phyloP scores from a whole-genome alignment of 2,329 filamentous ascomycete species.

The Remersonia thermophila region DNA sequence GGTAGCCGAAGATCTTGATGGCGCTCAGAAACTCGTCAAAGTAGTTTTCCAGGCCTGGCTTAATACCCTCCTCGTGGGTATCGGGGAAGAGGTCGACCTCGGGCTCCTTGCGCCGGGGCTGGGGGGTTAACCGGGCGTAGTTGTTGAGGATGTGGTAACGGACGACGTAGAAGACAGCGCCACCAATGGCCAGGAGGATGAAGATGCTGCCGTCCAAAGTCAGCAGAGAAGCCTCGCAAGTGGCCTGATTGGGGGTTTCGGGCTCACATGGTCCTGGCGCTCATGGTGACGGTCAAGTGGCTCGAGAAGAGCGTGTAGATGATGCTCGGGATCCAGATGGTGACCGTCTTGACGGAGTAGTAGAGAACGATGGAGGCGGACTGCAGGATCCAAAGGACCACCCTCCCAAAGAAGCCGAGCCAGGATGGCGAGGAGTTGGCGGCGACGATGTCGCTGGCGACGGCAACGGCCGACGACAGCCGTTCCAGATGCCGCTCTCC shows the following conservation, averaged over 20 bases:
- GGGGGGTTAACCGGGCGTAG: slow-evolving; percentile 85
- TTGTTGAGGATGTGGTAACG: slow-evolving; percentile 94
- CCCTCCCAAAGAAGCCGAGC: slow-evolving; percentile 43
- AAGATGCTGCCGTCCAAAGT: slow-evolving; percentile 44
- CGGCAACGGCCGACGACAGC: slow-evolving; percentile 29
- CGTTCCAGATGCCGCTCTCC: slow-evolving; percentile 1
- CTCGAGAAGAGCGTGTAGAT: slow-evolving; percentile 85
- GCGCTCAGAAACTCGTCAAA: slow-evolving; percentile 95
- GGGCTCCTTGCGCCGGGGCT: slow-evolving; percentile 91
- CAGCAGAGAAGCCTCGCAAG: too few species aligned
- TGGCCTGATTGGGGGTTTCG: background rate
- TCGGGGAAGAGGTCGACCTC: slow-evolving; percentile 93
- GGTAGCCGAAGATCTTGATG: slow-evolving; percentile 97
- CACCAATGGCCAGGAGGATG: slow-evolving; percentile 63
- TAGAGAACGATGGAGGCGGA: slow-evolving; percentile 51
- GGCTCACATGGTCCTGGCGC: slow-evolving; percentile 81
- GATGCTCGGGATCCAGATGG: slow-evolving; percentile 79
- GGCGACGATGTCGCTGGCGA: slow-evolving; percentile 25
- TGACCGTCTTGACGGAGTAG: slow-evolving; percentile 72
- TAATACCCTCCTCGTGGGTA: slow-evolving; percentile 76
- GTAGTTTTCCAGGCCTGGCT: slow-evolving; percentile 88
- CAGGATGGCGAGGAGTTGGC: slow-evolving; percentile 36
- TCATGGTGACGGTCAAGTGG: slow-evolving; percentile 95
- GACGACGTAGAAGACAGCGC: slow-evolving; percentile 85
- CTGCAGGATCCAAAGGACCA: slow-evolving; percentile 44